Base-by-base conservation (phyloP, 2,329 filamentous ascomycete genomes). In the Claviceps africana region DNA sequence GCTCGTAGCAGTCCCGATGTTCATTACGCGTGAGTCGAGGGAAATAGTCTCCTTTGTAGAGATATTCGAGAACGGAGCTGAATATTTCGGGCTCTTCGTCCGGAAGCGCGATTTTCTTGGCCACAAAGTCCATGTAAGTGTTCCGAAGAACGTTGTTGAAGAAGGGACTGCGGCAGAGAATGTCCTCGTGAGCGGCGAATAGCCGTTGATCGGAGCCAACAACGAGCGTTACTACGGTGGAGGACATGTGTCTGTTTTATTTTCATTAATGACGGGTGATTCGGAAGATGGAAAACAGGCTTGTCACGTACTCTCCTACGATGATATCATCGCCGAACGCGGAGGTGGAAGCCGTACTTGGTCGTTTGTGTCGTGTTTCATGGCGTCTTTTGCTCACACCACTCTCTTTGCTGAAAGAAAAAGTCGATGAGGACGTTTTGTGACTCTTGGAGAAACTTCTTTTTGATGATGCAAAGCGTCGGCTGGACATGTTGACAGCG, bases 1-100 rank as follows among this genome's bases (percentile, higher is more conserved):
- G 72, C 64, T 86, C 83, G 84, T 87, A 95, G 50, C 80, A 83
- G 66, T 88, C 82, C 52, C 80, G 79, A 57, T 83, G 82, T 72
- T 89, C 88, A 71, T 91, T 88, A 69, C 88, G 88, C 53, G 88
- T 70, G 25, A 95, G 76, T 19, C 85, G 84, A 3, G 90, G 89
- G 60, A 84, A 90, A 71, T 95, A 95, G 68, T 95, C 90, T 57
- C 89, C 89, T 70, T 94, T 94, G 77, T 94, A 94, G 53, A 96
- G 81, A 60, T 85, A 95, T 65, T 96, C 90, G 53, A 96, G 81
- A 11, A 96, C 77, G 6, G 85, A 89, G 8, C 88, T 94, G 68
- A 96, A 90, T 62, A 95, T 84, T 65, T 95, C 88, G 21, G 90
- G 88, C 60, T 90, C 84, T 67, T 95, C 90, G 55, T 91, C 82